Evolutionary conservation across 2,329 filamentous ascomycete genomes (phyloP).

Genomic region (Beauveria sp.): DNA sequence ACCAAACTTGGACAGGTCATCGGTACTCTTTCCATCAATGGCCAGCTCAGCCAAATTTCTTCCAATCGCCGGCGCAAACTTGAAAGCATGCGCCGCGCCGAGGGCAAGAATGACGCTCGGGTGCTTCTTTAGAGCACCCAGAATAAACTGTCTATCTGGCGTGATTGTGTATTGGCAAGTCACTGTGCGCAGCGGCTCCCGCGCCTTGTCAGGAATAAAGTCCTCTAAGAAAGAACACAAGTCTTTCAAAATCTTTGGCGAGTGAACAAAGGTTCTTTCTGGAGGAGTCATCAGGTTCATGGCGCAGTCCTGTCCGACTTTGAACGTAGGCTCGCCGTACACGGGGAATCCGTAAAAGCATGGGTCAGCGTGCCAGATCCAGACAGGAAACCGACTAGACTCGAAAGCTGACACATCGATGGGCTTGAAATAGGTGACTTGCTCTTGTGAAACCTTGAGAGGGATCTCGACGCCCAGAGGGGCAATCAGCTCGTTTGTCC

Average conservation of each 20-base stretch:
- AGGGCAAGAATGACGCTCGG: slow-evolving; percentile 16
- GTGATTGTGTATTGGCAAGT: slow-evolving; percentile 21
- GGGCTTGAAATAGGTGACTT: slow-evolving; percentile 15
- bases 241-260: neutral
- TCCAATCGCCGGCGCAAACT: slow-evolving; percentile 20
- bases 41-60: slow-evolving; percentile 19
- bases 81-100: slow-evolving; percentile 18
- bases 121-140: slow-evolving; percentile 15
- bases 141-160: slow-evolving; percentile 18
- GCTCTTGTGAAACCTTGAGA: slow-evolving; percentile 7
- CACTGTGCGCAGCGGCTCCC: slow-evolving; percentile 16
- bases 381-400: slow-evolving; percentile 11
- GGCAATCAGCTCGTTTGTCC: slow-evolving; percentile 11
- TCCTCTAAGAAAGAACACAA: neutral
- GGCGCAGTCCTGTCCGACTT: slow-evolving; percentile 11
- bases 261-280: slow-evolving; percentile 12
- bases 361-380: slow-evolving; percentile 11
- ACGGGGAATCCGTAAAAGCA: slow-evolving; percentile 14
- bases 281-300: slow-evolving; percentile 12
- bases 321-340: slow-evolving; percentile 14
- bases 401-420: slow-evolving; percentile 1
- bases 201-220: neutral
- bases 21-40: slow-evolving; percentile 17
- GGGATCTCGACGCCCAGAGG: slow-evolving; percentile 21
- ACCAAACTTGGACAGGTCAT: slow-evolving; percentile 16